Conservation (phyloP, 768 basidiomycete species). For the Russula ochroleuca region DNA sequence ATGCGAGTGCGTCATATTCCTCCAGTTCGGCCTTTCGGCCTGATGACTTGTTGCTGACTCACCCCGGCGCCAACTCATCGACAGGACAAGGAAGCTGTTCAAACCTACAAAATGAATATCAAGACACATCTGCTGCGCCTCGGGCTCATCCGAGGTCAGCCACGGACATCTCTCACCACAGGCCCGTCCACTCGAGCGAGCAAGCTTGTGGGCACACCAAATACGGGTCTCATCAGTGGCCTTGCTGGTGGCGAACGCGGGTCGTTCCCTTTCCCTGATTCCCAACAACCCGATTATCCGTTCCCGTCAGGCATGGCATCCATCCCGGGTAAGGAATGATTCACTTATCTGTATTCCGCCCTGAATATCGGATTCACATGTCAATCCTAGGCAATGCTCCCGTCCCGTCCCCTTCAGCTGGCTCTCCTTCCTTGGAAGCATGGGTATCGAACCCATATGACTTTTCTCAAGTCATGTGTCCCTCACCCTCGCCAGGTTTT, state of each 20-base stretch:
- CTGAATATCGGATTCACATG: neutral
- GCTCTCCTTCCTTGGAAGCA: slow-evolving; percentile 13
- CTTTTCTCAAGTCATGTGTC: slow-evolving; percentile 7
- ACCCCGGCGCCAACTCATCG: slow-evolving; percentile 26
- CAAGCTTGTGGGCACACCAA: slow-evolving; percentile 6
- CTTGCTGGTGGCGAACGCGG: slow-evolving; percentile 17
- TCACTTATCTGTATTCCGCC: slow-evolving; percentile 9
- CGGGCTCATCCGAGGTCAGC: slow-evolving; percentile 80
- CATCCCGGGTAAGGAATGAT: slow-evolving; percentile 20
- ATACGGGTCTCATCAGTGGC: neutral
- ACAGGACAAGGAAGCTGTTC: slow-evolving; percentile 79
- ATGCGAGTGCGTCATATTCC: slow-evolving; percentile 56
- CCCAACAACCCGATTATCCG: slow-evolving; percentile 16
- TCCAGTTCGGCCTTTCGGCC: slow-evolving; percentile 20
- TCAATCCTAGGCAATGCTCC: slow-evolving; percentile 16
- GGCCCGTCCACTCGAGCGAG: slow-evolving; percentile 34
- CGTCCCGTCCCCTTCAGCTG: slow-evolving; percentile 3
- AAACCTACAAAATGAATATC: slow-evolving; percentile 78
- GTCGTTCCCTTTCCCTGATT: slow-evolving; percentile 18
- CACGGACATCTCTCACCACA: slow-evolving; percentile 50
- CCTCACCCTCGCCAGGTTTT: slow-evolving; percentile 8
- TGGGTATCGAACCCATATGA: slow-evolving; percentile 10
- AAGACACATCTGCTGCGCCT: slow-evolving; percentile 74
- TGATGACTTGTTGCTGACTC: slow-evolving; percentile 17
- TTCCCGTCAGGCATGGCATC: slow-evolving; percentile 25